Base-by-base conservation (phyloP, 2,329 filamentous ascomycete genomes). In the Aspergillus candidus region DNA sequence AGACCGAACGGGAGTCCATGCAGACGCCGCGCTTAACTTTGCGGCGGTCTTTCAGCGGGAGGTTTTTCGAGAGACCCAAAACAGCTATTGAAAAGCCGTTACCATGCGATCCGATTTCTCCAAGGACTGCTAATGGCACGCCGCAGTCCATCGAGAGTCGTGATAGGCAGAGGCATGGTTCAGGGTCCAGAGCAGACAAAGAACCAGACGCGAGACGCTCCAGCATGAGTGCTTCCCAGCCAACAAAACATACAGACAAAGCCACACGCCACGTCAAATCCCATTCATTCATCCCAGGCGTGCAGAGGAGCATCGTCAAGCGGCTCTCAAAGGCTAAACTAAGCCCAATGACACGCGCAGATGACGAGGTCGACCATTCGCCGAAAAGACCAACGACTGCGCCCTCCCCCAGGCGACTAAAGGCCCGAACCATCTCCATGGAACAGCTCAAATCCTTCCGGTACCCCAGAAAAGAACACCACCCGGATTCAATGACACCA, bases 21-120 rank as follows among this genome's bases (percentile, higher is more conserved):
- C 22, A 8, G 4, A 10, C 3, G 22, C 22, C 22, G 22, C 22
- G 22, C 6, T 10, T 27, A 10, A 6, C 22, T 27, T 27, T 7
- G 22, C 22, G 7, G 22, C 22, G 43, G 37, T 63, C 57, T 10
- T 39, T 59, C 33, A 57, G 46, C 46, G 50, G 55, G 32, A 49
- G 52, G 13, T 40, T 65, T 1, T 61, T 61, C 39, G 46, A 56
- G 7, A 59, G 44, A 36, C 36, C 42, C 5, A 15, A 39, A 14
- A 32, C 43, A 15, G 14, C 40, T 11, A 47, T 49, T 27, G 56
- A 62, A 27, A 66, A 66, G 43, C 62, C 62, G 17, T 50, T 66
- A 7, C 62, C 63, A 10, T 48, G 43, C 31, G 61, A 60, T 44
- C 63, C 62, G 30, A 37, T 35, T 6, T 17, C 47, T 38, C 3